phyloP scores from a whole-genome alignment of 495 filamentous ascomycete genomes.

The Tuber microsphaerosporum region DNA sequence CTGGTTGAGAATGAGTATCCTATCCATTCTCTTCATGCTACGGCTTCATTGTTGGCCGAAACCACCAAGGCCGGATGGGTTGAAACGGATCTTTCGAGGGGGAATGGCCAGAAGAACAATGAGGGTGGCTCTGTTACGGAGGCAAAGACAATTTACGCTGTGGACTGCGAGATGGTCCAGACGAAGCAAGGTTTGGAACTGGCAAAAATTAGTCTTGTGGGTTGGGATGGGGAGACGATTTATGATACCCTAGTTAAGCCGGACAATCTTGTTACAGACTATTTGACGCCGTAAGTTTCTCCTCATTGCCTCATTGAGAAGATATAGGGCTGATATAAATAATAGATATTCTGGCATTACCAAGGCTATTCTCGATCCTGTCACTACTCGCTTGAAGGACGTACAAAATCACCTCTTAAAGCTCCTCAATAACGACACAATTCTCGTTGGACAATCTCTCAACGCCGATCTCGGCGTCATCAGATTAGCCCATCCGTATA shows the following conservation, averaged over 20 bases:
- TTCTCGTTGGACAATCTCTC: conserved; percentile 86
- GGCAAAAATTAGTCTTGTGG: conserved; percentile 75
- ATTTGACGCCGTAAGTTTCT: conserved; percentile 62
- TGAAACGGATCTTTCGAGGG: conserved; percentile 59
- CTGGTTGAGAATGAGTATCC: conserved; percentile 74
- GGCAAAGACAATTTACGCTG: conserved; percentile 69
- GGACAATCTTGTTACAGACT: conserved; percentile 72
- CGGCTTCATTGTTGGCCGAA: conserved; percentile 3
- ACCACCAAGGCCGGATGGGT: conserved; percentile 62
- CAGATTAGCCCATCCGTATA: conserved; percentile 79
- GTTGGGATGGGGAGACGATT: conserved; percentile 75
- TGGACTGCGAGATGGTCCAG: conserved; percentile 96
- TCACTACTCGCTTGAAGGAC: conserved; percentile 75
- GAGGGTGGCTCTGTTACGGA: conserved; percentile 74
- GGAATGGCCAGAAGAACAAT: conserved; percentile 62
- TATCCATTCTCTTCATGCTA: conserved; percentile 56
- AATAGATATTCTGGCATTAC: conserved; percentile 76
- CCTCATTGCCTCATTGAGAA: background rate
- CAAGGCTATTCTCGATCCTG: conserved; percentile 63
- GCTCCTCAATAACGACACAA: conserved; percentile 60
- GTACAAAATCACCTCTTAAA: conserved; percentile 71
- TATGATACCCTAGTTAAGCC: conserved; percentile 92
- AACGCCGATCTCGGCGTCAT: conserved; percentile 81
- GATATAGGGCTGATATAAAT: background rate
- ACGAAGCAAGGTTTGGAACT: conserved; percentile 69